These are phyloP conservation scores for Pythium graminicola DNA, from an alignment of 352 stramenopile species.

Conservation along the genomic window DNA sequence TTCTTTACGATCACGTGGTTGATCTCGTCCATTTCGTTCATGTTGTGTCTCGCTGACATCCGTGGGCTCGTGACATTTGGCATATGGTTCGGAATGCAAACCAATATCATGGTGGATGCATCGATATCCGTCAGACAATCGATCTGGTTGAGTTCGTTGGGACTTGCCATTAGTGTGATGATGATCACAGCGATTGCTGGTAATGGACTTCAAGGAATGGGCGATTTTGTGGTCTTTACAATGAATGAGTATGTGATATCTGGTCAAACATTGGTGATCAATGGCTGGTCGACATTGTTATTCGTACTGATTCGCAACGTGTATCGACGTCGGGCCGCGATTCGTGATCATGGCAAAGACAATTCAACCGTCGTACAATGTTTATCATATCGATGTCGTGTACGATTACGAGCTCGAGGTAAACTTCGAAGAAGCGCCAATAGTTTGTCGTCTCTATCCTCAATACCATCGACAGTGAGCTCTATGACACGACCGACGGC, in stretches of 20 bases:
- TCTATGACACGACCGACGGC: conserved; percentile 14
- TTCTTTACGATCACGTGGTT: conserved; percentile 25
- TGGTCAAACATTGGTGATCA: conserved; percentile 18
- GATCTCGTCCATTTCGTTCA: conserved; percentile 14
- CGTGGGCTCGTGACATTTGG: conserved; percentile 12
- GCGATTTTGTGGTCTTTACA: conserved; percentile 10
- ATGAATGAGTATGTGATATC: conserved; percentile 8
- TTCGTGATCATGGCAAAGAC: conserved; percentile 11
- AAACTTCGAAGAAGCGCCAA: conserved; percentile 2
- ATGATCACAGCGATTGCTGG: conserved; percentile 4
- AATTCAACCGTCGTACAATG: conserved; percentile 23
- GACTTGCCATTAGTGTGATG: background rate
- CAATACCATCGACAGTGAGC: too few relatives aligned
- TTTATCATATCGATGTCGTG: conserved; percentile 27
- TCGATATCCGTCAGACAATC: conserved; percentile 10
- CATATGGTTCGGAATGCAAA: conserved; percentile 17
- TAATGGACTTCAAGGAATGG: background rate
- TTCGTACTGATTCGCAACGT: conserved; percentile 26
- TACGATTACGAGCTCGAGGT: conserved; percentile 10
- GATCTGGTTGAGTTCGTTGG: conserved; percentile 5
- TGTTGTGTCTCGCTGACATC: conserved; percentile 15
- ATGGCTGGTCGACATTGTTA: conserved; percentile 24
- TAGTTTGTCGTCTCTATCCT: conserved; percentile 4
- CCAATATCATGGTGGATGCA: conserved; percentile 28
- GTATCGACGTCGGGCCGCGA: conserved; percentile 19